Percentiles rank a stretch among this genome's conserved stretches.
Evolutionary conservation across 1,139 yeast genomes (phyloP).

Genomic region (Candida pseudocylindracea): DNA sequence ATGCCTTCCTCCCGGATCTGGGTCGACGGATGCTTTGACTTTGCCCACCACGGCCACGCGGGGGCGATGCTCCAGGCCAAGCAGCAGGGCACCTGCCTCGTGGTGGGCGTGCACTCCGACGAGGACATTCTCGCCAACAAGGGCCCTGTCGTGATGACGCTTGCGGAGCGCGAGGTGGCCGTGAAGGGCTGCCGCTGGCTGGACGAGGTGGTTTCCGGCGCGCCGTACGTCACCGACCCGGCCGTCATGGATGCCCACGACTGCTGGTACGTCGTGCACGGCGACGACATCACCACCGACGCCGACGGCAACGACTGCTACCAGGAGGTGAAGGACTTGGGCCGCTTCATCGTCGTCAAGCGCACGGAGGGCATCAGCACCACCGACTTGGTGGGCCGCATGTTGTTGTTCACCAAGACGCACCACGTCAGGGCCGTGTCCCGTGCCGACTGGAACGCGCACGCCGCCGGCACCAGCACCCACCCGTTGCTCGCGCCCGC

Average conservation of each 20-base stretch:
- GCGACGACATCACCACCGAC: slow-evolving; percentile 93
- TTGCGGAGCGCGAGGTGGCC: slow-evolving; percentile 59
- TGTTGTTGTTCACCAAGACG: slow-evolving; percentile 36
- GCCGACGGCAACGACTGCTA: slow-evolving; percentile 91
- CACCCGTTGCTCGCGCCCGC: slow-evolving; percentile 1
- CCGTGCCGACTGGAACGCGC: slow-evolving; percentile 2
- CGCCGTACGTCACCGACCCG: slow-evolving; percentile 94
- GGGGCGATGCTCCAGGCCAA: slow-evolving; percentile 93
- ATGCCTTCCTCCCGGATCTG: slow-evolving; percentile 22
- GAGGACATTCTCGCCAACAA: slow-evolving; percentile 64
- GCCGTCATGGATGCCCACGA: slow-evolving; percentile 48
- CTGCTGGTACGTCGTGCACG: slow-evolving; percentile 85
- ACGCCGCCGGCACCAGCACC: no score
- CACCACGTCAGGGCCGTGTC: slow-evolving; percentile 29
- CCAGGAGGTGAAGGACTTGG: slow-evolving; percentile 59
- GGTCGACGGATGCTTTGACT: slow-evolving; percentile 97
- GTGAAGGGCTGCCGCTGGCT: slow-evolving; percentile 88
- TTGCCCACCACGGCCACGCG: slow-evolving; percentile 94
- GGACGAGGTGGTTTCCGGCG: slow-evolving; percentile 44
- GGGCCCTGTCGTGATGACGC: slow-evolving; percentile 84
- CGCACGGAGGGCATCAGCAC: slow-evolving; percentile 89
- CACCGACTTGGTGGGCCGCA: slow-evolving; percentile 85
- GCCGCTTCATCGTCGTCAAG: slow-evolving; percentile 74
- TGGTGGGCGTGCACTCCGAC: slow-evolving; percentile 83
- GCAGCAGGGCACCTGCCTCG: slow-evolving; percentile 48